phyloP scores from a whole-genome alignment of 2,329 filamentous ascomycete genomes.

The Bipolaris gigantea region DNA sequence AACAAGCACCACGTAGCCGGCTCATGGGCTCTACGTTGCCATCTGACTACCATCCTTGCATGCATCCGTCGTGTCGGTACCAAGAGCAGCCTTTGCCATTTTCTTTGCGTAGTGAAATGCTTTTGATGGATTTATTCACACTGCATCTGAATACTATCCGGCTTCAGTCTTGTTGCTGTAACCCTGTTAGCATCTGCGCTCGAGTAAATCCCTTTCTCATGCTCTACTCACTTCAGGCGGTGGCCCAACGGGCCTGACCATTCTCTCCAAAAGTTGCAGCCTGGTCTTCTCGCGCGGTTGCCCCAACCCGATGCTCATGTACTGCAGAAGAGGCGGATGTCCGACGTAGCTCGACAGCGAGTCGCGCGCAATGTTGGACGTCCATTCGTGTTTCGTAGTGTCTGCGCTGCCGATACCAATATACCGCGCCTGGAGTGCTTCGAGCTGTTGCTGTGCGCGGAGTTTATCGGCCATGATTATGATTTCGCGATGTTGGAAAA shows the following conservation, averaged over 20 bases:
- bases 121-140: not conserved
- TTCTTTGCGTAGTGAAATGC: not conserved
- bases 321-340: slow-evolving; percentile 83
- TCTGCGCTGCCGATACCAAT: slow-evolving; percentile 95
- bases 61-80: slow-evolving; percentile 1
- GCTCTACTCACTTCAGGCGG: slow-evolving; percentile 60
- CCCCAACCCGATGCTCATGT: slow-evolving; percentile 87
- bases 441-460: slow-evolving; percentile 94
- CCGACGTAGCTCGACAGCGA: slow-evolving; percentile 87
- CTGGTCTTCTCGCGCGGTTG: slow-evolving; percentile 80
- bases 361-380: slow-evolving; percentile 92
- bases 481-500: not conserved
- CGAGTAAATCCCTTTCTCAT: not conserved
- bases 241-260: slow-evolving; percentile 67
- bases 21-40: not conserved
- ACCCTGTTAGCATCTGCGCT: slow-evolving; percentile 6
- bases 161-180: slow-evolving; percentile 29
- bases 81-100: not conserved
- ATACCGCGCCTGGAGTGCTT: slow-evolving; percentile 93
- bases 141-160: not conserved
- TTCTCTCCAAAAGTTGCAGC: slow-evolving; percentile 75
- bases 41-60: slow-evolving; percentile 4
- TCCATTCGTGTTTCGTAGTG: slow-evolving; percentile 97
- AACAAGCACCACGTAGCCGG: slow-evolving; percentile 9
- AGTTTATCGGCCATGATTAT: slow-evolving; percentile 82